A percentile compares a stretch with the other conserved stretches of the same genome.
These are phyloP conservation scores for Furcasterigmium sp. DNA, from an alignment of 2,329 filamentous ascomycete genomes.

Conservation along the genomic window DNA sequence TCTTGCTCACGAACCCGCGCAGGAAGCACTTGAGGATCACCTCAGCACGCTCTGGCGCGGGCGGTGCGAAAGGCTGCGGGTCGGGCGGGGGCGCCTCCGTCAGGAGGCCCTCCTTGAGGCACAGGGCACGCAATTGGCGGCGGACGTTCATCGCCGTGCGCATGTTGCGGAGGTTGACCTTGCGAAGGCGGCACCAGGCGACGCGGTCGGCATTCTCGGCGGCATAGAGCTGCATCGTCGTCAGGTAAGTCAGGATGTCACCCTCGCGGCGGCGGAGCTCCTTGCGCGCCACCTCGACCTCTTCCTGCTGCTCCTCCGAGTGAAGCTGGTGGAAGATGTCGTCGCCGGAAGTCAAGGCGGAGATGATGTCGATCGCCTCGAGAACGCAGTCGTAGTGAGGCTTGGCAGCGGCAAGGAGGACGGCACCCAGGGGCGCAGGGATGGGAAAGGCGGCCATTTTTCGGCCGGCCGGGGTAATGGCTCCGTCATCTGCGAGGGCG, in stretches of 20 bases:
- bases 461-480: constrained; percentile 67
- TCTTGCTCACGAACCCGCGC: constrained; percentile 54
- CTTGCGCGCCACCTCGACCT: constrained; percentile 46
- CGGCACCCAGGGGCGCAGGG: constrained; percentile 72
- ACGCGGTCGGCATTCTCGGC: constrained; percentile 49
- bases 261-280: constrained; percentile 58
- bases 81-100: constrained; percentile 39
- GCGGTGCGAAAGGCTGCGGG: constrained; percentile 50
- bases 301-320: constrained; percentile 50
- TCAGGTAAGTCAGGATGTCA: constrained; percentile 60
- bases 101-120: constrained; percentile 46
- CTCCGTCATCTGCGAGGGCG: constrained; percentile 66
- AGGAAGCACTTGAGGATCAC: constrained; percentile 56
- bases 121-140: constrained; percentile 54
- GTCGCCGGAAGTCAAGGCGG: constrained; percentile 57
- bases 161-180: constrained; percentile 57
- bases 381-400: constrained; percentile 67
- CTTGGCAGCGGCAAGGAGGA: constrained; percentile 73
- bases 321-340: constrained; percentile 58
- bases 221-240: constrained; percentile 56
- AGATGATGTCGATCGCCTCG: constrained; percentile 80
- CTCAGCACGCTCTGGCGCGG: constrained; percentile 49
- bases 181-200: constrained; percentile 53
- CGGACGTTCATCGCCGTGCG: constrained; percentile 57
- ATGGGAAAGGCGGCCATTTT: constrained; percentile 82